Evolutionary conservation across 2,329 filamentous ascomycete species (phyloP).

Genomic region (Pseudocercospora vitis): DNA sequence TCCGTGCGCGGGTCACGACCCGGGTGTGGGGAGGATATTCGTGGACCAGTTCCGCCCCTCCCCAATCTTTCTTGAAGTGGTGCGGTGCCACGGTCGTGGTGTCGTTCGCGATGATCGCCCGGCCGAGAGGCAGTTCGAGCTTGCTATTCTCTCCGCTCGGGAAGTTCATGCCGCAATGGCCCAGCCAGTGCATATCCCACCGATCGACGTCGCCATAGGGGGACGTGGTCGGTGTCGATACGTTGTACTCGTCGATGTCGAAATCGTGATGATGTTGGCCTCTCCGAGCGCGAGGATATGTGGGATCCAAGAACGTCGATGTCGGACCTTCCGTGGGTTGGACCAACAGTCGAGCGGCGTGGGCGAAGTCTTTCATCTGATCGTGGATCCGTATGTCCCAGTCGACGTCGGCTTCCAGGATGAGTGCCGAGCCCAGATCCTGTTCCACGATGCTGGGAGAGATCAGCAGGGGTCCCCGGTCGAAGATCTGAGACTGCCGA

Average conservation of each 20-base stretch:
- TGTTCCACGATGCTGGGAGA: slow-evolving; percentile 37
- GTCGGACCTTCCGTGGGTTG: slow-evolving; percentile 27
- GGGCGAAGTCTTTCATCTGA: slow-evolving; percentile 41
- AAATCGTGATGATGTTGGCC: slow-evolving; percentile 18
- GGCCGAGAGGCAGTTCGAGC: slow-evolving; percentile 18
- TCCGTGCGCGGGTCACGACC: slow-evolving; percentile 45
- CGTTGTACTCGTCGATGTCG: slow-evolving; percentile 15
- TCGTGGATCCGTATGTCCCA: slow-evolving; percentile 47
- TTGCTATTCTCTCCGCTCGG: slow-evolving; percentile 8
- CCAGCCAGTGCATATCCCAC: slow-evolving; percentile 41
- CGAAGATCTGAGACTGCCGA: not conserved
- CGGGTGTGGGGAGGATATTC: slow-evolving; percentile 43
- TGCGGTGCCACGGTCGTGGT: slow-evolving; percentile 25
- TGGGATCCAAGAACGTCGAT: slow-evolving; percentile 26
- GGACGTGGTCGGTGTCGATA: slow-evolving; percentile 26
- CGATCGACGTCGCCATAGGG: slow-evolving; percentile 42
- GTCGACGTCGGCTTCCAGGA: slow-evolving; percentile 49
- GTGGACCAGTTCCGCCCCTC: slow-evolving; percentile 19
- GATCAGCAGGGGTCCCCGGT: slow-evolving; percentile 31
- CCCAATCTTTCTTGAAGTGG: slow-evolving; percentile 29
- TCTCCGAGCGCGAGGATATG: slow-evolving; percentile 16
- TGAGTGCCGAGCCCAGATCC: slow-evolving; percentile 43
- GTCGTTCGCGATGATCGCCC: slow-evolving; percentile 25
- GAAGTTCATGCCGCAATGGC: slow-evolving; percentile 32
- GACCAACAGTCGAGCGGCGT: slow-evolving; percentile 42